Evolutionary conservation across 1,284 basidiomycete genomes (phyloP), one percentile per base, ranked within the genome.

Genomic region (Thecaphora thlaspeos): DNA sequence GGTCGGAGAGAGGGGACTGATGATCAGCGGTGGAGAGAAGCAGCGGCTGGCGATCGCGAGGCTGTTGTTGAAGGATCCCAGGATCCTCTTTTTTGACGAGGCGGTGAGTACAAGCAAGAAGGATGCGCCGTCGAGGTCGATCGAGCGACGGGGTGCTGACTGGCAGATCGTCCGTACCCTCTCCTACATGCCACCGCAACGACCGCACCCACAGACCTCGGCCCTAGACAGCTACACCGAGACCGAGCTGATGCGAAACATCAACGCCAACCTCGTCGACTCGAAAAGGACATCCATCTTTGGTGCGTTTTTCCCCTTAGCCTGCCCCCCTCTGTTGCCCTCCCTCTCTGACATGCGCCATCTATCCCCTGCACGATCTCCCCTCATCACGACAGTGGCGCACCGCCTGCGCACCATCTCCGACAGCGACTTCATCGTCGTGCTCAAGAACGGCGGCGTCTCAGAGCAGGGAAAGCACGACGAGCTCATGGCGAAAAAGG

Each of bases 161-260:
- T n/a, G n/a, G n/a, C n/a, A n/a, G n/a, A n/a, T n/a, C n/a, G n/a
- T n/a, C n/a, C n/a, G n/a, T n/a, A n/a, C n/a, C n/a, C n/a, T n/a
- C n/a, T n/a, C n/a, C n/a, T n/a, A n/a, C n/a, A n/a, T n/a, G n/a
- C n/a, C n/a, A n/a, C n/a, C n/a, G n/a, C n/a, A n/a, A n/a, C n/a
- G n/a, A n/a, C n/a, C n/a, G n/a, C n/a, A n/a, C n/a, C n/a, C n/a
- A n/a, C 39, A 34, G 19, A 98, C 95, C 0, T 95, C 91, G 0
- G 91, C 94, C 0, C 80, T 98, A 55, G 95, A 98, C 75, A 89
- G 89, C 3, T 89, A 91, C 68, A 97, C 94, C 0, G 94, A 97
- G 78, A 85, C 87, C 1, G 93, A 95, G 76, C 81, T 98, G 46
- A 97, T 97, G 92, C 84, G 86, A 65, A 96, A 95, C 73, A 90